phyloP scores from a whole-genome alignment of 2,329 filamentous ascomycete genomes.

The Aspergillus sp. region DNA sequence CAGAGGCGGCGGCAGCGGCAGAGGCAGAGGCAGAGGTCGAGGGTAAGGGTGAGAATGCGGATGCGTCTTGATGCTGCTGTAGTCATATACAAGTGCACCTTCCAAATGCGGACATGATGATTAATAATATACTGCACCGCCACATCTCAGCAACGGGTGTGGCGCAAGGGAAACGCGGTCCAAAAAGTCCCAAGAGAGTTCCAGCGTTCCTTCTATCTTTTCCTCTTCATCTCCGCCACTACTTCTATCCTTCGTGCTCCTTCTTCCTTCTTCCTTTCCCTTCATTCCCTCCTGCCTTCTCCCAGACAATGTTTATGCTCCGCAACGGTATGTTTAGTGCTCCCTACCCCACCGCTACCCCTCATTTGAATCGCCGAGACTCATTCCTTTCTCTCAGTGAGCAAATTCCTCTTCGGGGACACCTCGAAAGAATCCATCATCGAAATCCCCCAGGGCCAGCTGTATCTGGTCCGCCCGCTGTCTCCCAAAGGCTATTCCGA shows the following conservation, averaged over 20 bases:
- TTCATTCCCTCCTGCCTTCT: slow-evolving; percentile 13
- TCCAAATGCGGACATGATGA: not conserved
- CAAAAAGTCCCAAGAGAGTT: not conserved
- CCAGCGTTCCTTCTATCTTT: not conserved
- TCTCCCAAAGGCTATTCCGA: slow-evolving; percentile 97
- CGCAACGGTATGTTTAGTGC: slow-evolving; percentile 37
- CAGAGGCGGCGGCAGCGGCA: slow-evolving; percentile 1
- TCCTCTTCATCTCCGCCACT: slow-evolving; percentile 1
- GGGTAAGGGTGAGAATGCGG: not conserved
- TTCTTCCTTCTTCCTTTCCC: slow-evolving; percentile 9
- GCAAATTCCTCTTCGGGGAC: slow-evolving; percentile 86
- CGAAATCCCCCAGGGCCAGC: slow-evolving; percentile 88
- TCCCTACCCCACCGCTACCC: slow-evolving; percentile 13
- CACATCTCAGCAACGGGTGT: slow-evolving; percentile 15
- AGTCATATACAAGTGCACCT: not conserved
- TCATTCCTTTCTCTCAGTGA: slow-evolving; percentile 46
- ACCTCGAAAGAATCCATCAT: slow-evolving; percentile 85
- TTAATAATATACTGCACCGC: slow-evolving; percentile 4
- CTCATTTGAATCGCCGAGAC: slow-evolving; percentile 4
- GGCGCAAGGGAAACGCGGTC: slow-evolving; percentile 4
- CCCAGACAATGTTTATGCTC: slow-evolving; percentile 46
- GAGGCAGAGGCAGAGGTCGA: slow-evolving; percentile 1
- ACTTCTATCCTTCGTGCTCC: slow-evolving; percentile 1
- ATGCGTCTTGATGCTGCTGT: not conserved
- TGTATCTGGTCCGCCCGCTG: slow-evolving; percentile 89